Conservation (phyloP, 2,329 filamentous ascomycete genomes). For the Botryotinia calthae region DNA sequence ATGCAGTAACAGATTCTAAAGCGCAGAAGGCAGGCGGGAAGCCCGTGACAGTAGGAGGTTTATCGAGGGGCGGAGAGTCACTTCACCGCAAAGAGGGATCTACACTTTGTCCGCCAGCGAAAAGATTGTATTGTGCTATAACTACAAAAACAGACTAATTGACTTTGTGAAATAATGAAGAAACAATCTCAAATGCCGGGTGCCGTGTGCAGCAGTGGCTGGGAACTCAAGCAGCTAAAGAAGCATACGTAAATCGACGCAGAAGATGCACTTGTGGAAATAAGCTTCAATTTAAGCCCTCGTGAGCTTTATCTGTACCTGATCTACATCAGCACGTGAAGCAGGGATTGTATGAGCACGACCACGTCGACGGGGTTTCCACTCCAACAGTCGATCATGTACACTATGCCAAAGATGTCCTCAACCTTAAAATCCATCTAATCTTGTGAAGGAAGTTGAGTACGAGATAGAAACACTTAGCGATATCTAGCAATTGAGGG, state of each 20-base stretch:
- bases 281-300: constrained; percentile 3
- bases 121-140: background rate
- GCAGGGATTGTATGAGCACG: background rate
- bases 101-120: background rate
- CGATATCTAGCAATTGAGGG: background rate
- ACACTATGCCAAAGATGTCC: background rate
- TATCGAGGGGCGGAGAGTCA: constrained; percentile 3
- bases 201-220: background rate
- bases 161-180: background rate
- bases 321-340: background rate
- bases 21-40: background rate
- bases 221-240: background rate
- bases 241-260: background rate
- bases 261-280: constrained; percentile 4
- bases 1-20: background rate
- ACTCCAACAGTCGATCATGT: background rate
- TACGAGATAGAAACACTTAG: background rate
- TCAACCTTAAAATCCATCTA: background rate
- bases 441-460: constrained; percentile 1
- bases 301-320: background rate
- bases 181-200: constrained; percentile 1
- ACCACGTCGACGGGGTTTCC: background rate
- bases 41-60: background rate
- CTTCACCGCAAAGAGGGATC: background rate
- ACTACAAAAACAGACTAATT: background rate